Evolutionary conservation across 257 asterid species (phyloP), one percentile per base, ranked within the genome.

Genomic region (Fraxinus quadrangulata): DNA sequence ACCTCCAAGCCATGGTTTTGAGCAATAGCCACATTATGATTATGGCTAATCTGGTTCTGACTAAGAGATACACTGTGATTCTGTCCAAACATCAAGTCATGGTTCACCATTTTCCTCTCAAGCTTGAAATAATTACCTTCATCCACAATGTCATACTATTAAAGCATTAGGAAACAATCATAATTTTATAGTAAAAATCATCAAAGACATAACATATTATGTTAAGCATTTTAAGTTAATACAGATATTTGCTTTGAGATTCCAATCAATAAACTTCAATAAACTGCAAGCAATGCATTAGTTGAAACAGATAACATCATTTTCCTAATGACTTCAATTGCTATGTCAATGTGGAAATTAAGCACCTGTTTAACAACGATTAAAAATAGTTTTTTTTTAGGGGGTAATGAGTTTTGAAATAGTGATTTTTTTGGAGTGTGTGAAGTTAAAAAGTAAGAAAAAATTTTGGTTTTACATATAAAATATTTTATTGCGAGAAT

Each of bases 31-130:
- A 86, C 30, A 84, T 77, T 81, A 65, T 87, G 95, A 76, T 83
- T 87, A 67, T 84, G 91, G 80, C 87, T 88, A 34, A 91, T 72
- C 84, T 86, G 96, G 82, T 26, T 87, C 81, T 89, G 91, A 69
- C 81, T 86, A 70, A 88, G 87, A 54, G 85, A 80, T 54, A 79
- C 83, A 71, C 63, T 66, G 37, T 79, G 89, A 45, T 81, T 89
- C 78, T 87, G 89, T 39, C 92, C 93, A 39, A 85, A 85, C 76
- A 88, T 71, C 81, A 87, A 72, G 8, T 92, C 95, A 67, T 87
- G 90, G 83, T 86, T 88, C 21, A 76, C 88, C 97, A 91, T 92
- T 78, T 63, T 78, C 39, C 80, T 73, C 30, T 61, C 19, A n/a
- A 61, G 67, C 73, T 77, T 67, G 80, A 81, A 77, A 45, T 66